phyloP scores from a whole-genome alignment of 345 rosid species.

The Passiflora organensis region DNA sequence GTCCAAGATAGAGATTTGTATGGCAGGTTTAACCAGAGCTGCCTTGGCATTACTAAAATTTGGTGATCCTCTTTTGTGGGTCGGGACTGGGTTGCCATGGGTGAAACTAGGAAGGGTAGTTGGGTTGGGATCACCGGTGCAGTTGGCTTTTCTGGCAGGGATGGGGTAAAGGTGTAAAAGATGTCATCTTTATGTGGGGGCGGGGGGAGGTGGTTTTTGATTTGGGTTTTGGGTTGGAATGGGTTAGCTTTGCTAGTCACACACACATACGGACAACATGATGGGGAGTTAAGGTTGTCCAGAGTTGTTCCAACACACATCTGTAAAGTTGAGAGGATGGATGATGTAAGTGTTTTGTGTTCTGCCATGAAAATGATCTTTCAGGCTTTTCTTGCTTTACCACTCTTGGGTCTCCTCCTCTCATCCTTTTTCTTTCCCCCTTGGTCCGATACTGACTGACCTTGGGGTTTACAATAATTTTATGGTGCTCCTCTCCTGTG shows the following conservation, averaged over 20 bases:
- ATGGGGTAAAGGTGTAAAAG: neutral
- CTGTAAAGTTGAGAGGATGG: conserved; percentile 8
- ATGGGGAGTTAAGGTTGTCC: conserved; percentile 51
- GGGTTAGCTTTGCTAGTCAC: neutral
- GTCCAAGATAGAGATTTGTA: neutral
- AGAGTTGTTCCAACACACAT: conserved; percentile 34
- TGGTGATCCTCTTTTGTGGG: neutral
- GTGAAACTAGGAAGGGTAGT: no score
- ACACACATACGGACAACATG: conserved; percentile 15
- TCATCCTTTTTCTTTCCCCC: no score
- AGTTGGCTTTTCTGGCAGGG: no score
- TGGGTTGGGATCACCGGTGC: no score
- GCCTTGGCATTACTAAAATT: neutral
- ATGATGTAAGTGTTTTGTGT: conserved; percentile 21
- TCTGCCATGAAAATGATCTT: conserved; percentile 12
- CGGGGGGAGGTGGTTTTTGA: no score
- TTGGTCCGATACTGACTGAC: neutral
- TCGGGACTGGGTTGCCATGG: neutral
- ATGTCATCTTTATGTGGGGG: neutral
- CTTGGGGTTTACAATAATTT: no score
- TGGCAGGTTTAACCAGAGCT: neutral
- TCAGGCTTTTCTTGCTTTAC: conserved; percentile 4
- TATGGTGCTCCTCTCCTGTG: no score
- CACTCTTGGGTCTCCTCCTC: neutral
- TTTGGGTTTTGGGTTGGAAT: no score